Evolutionary conservation across 2,329 filamentous ascomycete genomes (phyloP).

Genomic region (Talaromyces sp.): DNA sequence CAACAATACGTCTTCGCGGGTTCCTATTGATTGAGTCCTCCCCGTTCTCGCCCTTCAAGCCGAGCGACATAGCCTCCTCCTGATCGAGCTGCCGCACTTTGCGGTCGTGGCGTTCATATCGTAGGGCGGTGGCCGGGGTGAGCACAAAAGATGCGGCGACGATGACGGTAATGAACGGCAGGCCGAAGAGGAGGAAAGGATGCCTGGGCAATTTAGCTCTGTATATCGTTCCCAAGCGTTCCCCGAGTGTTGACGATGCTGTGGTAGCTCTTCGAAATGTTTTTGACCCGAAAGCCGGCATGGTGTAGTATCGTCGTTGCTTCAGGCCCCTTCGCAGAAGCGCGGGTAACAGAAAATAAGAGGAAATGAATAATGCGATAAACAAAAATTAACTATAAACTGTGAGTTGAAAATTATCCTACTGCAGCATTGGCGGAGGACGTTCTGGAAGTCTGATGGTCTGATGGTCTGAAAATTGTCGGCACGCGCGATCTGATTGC

Average conservation of each 20-base stretch:
- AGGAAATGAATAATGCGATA: background rate
- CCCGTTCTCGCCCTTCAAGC: slow-evolving; percentile 63
- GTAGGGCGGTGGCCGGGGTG: slow-evolving; percentile 86
- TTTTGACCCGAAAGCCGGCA: slow-evolving; percentile 66
- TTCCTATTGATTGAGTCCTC: slow-evolving; percentile 68
- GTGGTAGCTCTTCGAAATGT: slow-evolving; percentile 62
- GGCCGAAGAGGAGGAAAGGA: slow-evolving; percentile 88
- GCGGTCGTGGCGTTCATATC: slow-evolving; percentile 90
- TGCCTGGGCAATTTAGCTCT: slow-evolving; percentile 69
- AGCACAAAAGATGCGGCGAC: slow-evolving; percentile 90
- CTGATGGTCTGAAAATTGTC: background rate
- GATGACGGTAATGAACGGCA: slow-evolving; percentile 88
- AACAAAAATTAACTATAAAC: background rate
- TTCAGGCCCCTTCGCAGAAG: too few species aligned
- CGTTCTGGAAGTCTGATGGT: background rate
- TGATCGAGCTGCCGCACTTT: slow-evolving; percentile 80
- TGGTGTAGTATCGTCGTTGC: slow-evolving; percentile 25
- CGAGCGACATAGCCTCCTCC: slow-evolving; percentile 81
- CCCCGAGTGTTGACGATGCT: slow-evolving; percentile 54
- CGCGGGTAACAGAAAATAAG: background rate
- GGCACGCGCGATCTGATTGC: slow-evolving; percentile 1
- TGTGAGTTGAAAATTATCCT: background rate
- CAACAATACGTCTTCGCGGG: slow-evolving; percentile 41
- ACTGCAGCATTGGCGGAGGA: background rate
- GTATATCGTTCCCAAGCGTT: slow-evolving; percentile 71